phyloP scores from a whole-genome alignment of 2,329 filamentous ascomycete genomes.

The Arthrobotrys entomopaga region DNA sequence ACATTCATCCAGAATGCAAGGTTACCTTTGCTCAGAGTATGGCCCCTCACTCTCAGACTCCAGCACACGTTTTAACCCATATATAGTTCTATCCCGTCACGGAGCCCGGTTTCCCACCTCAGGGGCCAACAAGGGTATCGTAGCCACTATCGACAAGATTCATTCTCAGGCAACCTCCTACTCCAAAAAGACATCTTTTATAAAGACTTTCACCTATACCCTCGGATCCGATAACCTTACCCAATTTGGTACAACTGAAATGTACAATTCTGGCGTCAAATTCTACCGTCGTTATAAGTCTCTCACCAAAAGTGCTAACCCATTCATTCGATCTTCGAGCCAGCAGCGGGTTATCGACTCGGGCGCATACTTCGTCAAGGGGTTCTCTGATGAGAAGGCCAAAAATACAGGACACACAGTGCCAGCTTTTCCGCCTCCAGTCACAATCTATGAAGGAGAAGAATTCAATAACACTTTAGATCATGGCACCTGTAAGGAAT shows the following conservation, averaged over 20 bases:
- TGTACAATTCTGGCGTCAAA: slow-evolving; percentile 78
- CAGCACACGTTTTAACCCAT: neutral
- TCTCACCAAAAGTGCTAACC: slow-evolving; percentile 69
- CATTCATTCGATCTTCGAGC: slow-evolving; percentile 77
- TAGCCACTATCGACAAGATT: slow-evolving; percentile 65
- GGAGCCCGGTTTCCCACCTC: slow-evolving; percentile 83
- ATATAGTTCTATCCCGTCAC: slow-evolving; percentile 77
- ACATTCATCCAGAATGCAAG: slow-evolving; percentile 74
- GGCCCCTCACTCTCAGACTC: neutral
- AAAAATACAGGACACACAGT: slow-evolving; percentile 62
- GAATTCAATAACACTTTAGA: slow-evolving; percentile 83
- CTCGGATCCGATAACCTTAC: slow-evolving; percentile 77
- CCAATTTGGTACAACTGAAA: slow-evolving; percentile 73
- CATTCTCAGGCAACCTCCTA: slow-evolving; percentile 65
- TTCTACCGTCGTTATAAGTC: slow-evolving; percentile 78
- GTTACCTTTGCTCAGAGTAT: slow-evolving; percentile 76
- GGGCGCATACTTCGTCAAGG: slow-evolving; percentile 78
- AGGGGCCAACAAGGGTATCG: slow-evolving; percentile 73
- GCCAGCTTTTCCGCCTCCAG: slow-evolving; percentile 64
- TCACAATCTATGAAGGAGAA: slow-evolving; percentile 72
- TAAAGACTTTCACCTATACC: slow-evolving; percentile 76
- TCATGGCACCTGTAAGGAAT: slow-evolving; percentile 76
- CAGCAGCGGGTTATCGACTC: slow-evolving; percentile 78
- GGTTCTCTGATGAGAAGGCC: slow-evolving; percentile 72
- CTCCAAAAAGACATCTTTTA: slow-evolving; percentile 73